These are phyloP conservation scores for Erodium maritimum DNA, from an alignment of 345 rosid genomes.

Conservation along the genomic window DNA sequence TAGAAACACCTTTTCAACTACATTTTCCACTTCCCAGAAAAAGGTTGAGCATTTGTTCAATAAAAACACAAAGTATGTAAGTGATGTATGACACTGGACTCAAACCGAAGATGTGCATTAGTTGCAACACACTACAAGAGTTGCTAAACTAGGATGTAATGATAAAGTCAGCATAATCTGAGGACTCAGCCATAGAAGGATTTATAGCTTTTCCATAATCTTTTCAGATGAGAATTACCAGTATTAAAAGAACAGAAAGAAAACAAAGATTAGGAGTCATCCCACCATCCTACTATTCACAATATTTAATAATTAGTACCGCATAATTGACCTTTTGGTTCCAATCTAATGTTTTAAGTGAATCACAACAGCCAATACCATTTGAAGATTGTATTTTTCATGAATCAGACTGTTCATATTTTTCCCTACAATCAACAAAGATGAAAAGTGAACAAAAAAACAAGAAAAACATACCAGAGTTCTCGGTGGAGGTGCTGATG, in stretches of 20 bases:
- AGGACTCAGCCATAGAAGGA: not conserved
- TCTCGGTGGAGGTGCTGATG: constrained; percentile 22
- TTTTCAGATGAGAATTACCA: not conserved
- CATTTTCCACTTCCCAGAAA: not conserved
- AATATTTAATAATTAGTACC: not conserved
- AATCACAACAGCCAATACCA: no score
- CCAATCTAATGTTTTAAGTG: not conserved
- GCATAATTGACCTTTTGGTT: not conserved
- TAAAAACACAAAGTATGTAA: not conserved
- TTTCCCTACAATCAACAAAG: not conserved
- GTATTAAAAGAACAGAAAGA: not conserved
- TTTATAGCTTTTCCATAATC: not conserved
- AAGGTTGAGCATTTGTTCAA: not conserved
- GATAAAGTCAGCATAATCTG: not conserved
- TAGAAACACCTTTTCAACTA: not conserved
- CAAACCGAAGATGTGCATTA: not conserved
- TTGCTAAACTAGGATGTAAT: not conserved
- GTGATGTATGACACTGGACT: not conserved
- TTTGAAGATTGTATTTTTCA: no score
- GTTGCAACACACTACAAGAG: not conserved
- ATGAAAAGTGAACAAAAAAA: constrained; percentile 1
- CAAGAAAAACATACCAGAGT: constrained; percentile 41
- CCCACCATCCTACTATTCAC: not conserved
- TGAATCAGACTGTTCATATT: constrained; percentile 1
- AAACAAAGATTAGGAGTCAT: not conserved